These are phyloP conservation scores for Globisporangium sylvaticum DNA, from an alignment of 352 stramenopile genomes.

Conservation along the genomic window DNA sequence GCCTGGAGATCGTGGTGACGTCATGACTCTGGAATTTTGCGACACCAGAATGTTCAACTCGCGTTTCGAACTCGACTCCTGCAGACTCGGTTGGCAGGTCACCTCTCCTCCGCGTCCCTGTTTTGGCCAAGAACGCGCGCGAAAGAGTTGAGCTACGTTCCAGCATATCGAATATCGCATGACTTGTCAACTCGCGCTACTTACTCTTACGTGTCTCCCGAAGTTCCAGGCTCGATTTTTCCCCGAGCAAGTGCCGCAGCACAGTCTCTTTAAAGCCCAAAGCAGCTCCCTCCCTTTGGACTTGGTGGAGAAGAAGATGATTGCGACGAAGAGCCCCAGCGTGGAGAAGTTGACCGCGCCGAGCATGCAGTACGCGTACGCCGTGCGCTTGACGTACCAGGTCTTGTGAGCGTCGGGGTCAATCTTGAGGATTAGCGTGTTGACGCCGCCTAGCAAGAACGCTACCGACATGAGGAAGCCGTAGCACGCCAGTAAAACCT, in stretches of 20 bases:
- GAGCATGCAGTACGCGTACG: conserved; percentile 28
- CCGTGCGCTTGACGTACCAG: conserved; percentile 25
- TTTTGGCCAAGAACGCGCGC: neutral
- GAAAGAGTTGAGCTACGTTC: neutral
- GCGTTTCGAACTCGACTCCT: conserved; percentile 14
- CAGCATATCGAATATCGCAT: neutral
- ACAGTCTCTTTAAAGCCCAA: conserved; percentile 6
- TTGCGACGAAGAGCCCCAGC: conserved; percentile 26
- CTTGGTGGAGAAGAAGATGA: conserved; percentile 31
- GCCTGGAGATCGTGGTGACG: conserved; percentile 16
- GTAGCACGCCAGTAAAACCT: conserved; percentile 24
- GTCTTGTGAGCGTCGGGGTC: conserved; percentile 17
- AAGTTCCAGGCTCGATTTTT: neutral
- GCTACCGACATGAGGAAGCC: conserved; percentile 24
- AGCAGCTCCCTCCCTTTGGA: conserved; percentile 10
- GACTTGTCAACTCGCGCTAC: neutral
- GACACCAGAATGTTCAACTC: neutral
- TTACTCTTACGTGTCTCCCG: conserved; percentile 4
- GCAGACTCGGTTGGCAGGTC: conserved; percentile 1
- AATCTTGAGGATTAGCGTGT: conserved; percentile 24
- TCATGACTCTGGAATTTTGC: conserved; percentile 12
- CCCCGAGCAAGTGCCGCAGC: neutral
- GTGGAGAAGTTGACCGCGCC: conserved; percentile 32
- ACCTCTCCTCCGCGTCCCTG: neutral
- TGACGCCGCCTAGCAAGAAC: conserved; percentile 22